phyloP scores from a whole-genome alignment of 768 basidiomycete genomes.

The Amanita molliuscula region DNA sequence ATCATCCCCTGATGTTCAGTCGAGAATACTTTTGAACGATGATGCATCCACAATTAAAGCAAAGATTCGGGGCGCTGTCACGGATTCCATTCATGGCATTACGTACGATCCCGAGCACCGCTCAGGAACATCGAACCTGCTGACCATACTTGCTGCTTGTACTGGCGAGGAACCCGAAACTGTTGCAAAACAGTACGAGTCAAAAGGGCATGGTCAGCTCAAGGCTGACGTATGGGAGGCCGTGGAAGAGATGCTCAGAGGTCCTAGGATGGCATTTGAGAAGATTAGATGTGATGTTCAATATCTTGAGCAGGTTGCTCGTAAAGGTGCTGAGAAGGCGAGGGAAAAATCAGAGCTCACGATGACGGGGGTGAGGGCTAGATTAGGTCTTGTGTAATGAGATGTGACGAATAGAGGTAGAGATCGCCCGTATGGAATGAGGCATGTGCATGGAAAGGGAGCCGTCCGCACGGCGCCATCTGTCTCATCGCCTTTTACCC shows the following conservation, averaged over 20 bases:
- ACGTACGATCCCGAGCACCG: slow-evolving; percentile 74
- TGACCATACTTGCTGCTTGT: slow-evolving; percentile 74
- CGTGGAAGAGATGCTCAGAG: slow-evolving; percentile 53
- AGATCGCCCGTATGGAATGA: neutral
- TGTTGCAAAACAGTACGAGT: slow-evolving; percentile 41
- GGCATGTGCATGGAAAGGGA: neutral
- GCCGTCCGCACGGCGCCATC: too few relatives aligned
- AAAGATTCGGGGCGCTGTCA: slow-evolving; percentile 77
- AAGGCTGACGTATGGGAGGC: slow-evolving; percentile 72
- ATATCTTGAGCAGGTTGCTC: slow-evolving; percentile 55
- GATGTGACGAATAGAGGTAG: neutral
- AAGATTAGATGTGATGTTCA: slow-evolving; percentile 45
- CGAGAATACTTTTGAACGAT: slow-evolving; percentile 85
- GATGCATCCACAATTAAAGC: slow-evolving; percentile 41
- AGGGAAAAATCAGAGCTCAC: slow-evolving; percentile 48
- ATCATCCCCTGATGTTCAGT: slow-evolving; percentile 66
- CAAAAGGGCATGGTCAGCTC: slow-evolving; percentile 50
- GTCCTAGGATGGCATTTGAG: slow-evolving; percentile 62
- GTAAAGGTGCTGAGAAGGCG: slow-evolving; percentile 54
- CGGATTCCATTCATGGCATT: slow-evolving; percentile 68
- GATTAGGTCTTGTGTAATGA: slow-evolving; percentile 40
- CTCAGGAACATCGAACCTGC: slow-evolving; percentile 76
- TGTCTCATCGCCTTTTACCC: slow-evolving; percentile 6
- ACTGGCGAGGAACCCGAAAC: slow-evolving; percentile 31
- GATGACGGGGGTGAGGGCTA: slow-evolving; percentile 54